phyloP scores from a whole-genome alignment of 148 eudicot species.

The Chenopodium berlandieri region DNA sequence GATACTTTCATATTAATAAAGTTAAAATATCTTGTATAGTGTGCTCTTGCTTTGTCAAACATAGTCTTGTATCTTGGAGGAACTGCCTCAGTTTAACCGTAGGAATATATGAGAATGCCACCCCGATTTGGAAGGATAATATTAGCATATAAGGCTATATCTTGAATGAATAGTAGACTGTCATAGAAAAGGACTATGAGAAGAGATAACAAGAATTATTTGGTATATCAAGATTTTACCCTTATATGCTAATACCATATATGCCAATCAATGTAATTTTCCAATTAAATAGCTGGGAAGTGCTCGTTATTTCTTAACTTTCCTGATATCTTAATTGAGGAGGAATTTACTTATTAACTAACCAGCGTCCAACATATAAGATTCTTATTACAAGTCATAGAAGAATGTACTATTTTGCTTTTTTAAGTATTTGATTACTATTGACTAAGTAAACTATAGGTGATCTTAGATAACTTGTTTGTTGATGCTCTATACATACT shows the following conservation, averaged over 20 bases:
- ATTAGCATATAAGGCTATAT: background rate
- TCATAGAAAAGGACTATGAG: background rate
- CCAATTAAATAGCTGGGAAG: background rate
- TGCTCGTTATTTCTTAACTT: background rate
- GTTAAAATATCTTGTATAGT: background rate
- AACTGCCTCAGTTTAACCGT: background rate
- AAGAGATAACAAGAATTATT: background rate
- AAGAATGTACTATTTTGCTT: background rate
- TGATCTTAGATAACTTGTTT: background rate
- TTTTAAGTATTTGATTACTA: background rate
- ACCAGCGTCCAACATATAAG: background rate
- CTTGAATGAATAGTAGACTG: background rate
- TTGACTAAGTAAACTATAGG: background rate
- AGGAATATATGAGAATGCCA: background rate
- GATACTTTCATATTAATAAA: too few relatives aligned
- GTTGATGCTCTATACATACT: background rate
- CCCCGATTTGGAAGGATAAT: background rate
- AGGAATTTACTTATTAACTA: background rate
- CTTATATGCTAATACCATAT: background rate
- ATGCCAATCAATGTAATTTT: background rate
- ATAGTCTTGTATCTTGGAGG: background rate
- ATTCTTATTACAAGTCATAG: background rate
- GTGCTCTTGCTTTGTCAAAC: background rate
- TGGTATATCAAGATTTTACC: background rate
- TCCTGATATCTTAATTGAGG: constrained; percentile 3